Conservation (phyloP, 2,329 filamentous ascomycete genomes). For the Colletotrichum theobromicola region DNA sequence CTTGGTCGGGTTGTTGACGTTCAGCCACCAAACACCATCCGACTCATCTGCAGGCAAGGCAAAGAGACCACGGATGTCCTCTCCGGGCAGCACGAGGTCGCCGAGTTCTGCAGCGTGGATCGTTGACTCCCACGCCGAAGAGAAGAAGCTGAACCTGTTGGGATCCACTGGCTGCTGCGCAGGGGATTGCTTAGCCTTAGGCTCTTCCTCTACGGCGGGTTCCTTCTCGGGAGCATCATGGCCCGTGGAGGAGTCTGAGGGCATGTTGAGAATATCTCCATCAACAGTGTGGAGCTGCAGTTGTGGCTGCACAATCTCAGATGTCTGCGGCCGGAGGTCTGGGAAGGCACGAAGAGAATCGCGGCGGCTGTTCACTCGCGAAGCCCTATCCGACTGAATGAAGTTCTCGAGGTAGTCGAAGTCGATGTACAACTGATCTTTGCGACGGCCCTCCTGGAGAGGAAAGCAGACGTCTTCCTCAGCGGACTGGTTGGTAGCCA, state of each 20-base stretch:
- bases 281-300: constrained; percentile 54
- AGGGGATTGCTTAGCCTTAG: constrained; percentile 25
- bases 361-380: constrained; percentile 54
- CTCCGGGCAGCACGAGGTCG: constrained; percentile 86
- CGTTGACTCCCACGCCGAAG: constrained; percentile 90
- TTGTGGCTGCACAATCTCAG: constrained; percentile 28
- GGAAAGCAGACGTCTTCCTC: constrained; percentile 93
- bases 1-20: constrained; percentile 87
- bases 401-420: constrained; percentile 96
- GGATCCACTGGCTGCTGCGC: constrained; percentile 55
- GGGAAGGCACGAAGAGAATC: constrained; percentile 60
- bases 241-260: constrained; percentile 48
- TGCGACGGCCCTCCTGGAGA: constrained; percentile 67
- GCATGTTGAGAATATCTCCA: constrained; percentile 62
- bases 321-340: constrained; percentile 58
- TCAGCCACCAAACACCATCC: constrained; percentile 97
- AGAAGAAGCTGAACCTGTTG: constrained; percentile 96
- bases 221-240: constrained; percentile 51
- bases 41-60: constrained; percentile 64
- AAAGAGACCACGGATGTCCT: constrained; percentile 89
- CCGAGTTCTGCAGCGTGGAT: constrained; percentile 90
- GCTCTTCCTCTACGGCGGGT: constrained; percentile 36
- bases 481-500: constrained; percentile 71
- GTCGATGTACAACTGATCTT: constrained; percentile 84
- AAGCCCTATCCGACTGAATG: constrained; percentile 66